Base-by-base conservation (phyloP, 306 rosid species). In the Astragalus membranaceus region DNA sequence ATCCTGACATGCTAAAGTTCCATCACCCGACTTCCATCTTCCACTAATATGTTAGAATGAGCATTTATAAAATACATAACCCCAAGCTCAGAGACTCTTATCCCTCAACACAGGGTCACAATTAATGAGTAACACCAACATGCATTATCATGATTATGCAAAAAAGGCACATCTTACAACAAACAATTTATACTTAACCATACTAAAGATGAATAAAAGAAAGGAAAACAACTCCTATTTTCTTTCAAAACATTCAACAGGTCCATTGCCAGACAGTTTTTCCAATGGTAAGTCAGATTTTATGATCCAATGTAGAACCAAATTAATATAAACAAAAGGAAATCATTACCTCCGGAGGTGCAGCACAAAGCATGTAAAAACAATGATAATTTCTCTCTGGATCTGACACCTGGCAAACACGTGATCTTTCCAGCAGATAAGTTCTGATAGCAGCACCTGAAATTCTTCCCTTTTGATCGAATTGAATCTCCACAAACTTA, bases 281-380 rank as follows among this genome's bases (percentile, higher is more conserved):
- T 57, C 35, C 16, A 33, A 47, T 10, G 26, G 52, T 29, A 42
- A 30, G 63, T 44, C 65, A 10, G 63, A 29, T 70, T 75, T 37
- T 57, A 69, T 30, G 67, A 60, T 64, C 41, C 70, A 74, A 76
- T 70, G 55, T 33, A 69, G 47, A 51, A 52, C 69, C 12, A 70
- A 72, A 73, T 16, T 20, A 53, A 36, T 49, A 76, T 57, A n/a
- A 62, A 16, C 3, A 67, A 72, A 83, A 68, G 47, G 20, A 70
- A 47, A 36, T 15, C 4, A 49, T 71, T 91, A 95, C 99, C 97
- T 89, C 96, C 4, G 81, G 90, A 57, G 97, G 90, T 54, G 89
- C 99, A 75, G 96, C 89, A 85, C 99, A 95, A 67, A 95, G 96
- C 99, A 95, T 95, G 86, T 95, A 95, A 88, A 95, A 95, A 86